Evolutionary conservation across 176 grass and related monocot genomes (phyloP).

Genomic region (Raddia distichophylla): DNA sequence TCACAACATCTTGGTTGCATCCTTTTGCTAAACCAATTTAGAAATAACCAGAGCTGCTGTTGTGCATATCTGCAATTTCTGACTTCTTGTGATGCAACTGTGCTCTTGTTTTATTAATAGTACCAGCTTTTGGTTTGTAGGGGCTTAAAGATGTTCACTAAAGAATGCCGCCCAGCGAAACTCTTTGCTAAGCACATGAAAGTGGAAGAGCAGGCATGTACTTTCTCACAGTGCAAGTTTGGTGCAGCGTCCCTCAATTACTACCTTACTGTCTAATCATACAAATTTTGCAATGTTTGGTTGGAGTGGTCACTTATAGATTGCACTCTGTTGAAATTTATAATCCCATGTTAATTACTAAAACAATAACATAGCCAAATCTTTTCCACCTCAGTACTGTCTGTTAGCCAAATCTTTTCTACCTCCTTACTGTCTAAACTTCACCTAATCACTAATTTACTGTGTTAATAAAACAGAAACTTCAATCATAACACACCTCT

Average conservation of each 20-base stretch:
- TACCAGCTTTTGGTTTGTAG: conserved; percentile 48
- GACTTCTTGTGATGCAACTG: neutral
- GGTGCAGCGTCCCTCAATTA: neutral
- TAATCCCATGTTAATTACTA: neutral
- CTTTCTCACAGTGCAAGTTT: conserved; percentile 23
- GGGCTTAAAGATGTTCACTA: conserved; percentile 81
- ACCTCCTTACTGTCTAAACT: neutral
- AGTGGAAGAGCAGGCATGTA: conserved; percentile 83
- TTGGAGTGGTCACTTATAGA: neutral
- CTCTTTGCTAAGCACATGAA: conserved; percentile 98
- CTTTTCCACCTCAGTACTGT: no score
- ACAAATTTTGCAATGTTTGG: conserved; percentile 5
- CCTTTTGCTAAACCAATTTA: neutral
- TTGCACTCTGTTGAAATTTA: neutral
- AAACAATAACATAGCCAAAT: neutral
- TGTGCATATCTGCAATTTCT: neutral
- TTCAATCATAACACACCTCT: neutral
- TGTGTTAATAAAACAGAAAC: neutral
- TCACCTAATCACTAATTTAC: neutral
- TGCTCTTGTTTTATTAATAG: neutral
- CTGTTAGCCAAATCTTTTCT: neutral
- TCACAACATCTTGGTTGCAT: neutral
- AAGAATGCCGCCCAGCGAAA: conserved; percentile 74
- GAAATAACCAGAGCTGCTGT: neutral
- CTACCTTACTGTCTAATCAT: neutral